Percentiles rank a stretch among this genome's conserved stretches.
These are phyloP conservation scores for Keithomyces neogunnii DNA, from an alignment of 2,329 filamentous ascomycete genomes.

Conservation along the genomic window DNA sequence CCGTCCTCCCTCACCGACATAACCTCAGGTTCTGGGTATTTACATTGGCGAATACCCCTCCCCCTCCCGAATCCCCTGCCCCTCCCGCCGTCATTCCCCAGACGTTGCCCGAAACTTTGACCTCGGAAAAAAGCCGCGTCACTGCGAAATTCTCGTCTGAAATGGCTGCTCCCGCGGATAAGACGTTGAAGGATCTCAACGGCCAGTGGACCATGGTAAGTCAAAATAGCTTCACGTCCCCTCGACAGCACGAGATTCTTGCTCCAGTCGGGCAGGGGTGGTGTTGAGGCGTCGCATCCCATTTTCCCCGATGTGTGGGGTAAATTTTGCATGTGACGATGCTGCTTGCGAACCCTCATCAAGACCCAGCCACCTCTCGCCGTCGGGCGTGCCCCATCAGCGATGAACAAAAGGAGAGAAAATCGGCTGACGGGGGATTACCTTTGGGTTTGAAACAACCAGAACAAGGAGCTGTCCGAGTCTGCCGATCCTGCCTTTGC, in stretches of 20 bases:
- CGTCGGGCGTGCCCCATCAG: neutral
- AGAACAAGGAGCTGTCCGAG: constrained; percentile 73
- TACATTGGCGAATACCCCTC: neutral
- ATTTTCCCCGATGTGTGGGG: neutral
- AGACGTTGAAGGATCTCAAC: constrained; percentile 58
- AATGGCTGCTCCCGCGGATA: constrained; percentile 65
- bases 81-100: neutral
- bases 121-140: neutral
- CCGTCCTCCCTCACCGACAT: neutral
- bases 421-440: neutral
- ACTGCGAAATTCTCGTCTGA: neutral
- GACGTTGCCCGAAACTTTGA: neutral
- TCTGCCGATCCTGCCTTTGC: constrained; percentile 58
- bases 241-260: neutral
- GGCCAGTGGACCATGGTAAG: constrained; percentile 64
- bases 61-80: neutral
- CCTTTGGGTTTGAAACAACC: neutral
- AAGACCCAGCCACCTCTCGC: no score
- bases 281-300: neutral
- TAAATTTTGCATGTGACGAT: neutral
- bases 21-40: neutral
- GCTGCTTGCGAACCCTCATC: neutral
- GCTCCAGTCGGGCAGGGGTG: neutral
- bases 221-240: constrained; percentile 1
- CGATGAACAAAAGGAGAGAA: neutral